Percentiles rank a stretch among this genome's conserved stretches.
Evolutionary conservation across 768 basidiomycete species (phyloP).

Genomic region (Boletus pseudo-olivaceus): DNA sequence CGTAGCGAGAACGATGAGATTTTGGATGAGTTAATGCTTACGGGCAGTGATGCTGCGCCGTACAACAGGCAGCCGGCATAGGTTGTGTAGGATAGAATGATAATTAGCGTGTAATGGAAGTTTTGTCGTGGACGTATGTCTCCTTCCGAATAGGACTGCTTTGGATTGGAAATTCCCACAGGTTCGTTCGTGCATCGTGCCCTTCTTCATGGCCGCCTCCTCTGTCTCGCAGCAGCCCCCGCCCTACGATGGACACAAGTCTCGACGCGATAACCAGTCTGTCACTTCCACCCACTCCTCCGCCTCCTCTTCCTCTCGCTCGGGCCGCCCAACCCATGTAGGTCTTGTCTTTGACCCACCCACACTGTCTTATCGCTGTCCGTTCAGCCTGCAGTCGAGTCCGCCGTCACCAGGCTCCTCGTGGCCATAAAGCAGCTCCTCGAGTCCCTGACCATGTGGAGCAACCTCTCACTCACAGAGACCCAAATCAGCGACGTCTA

Average conservation of each 20-base stretch:
- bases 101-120: background rate
- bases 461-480: constrained; percentile 66
- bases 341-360: constrained; percentile 7
- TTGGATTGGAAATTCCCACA: constrained; percentile 17
- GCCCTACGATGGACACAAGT: constrained; percentile 35
- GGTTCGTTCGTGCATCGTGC: background rate
- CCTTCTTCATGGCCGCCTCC: constrained; percentile 21
- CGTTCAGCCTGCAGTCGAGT: constrained; percentile 74
- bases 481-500: constrained; percentile 92
- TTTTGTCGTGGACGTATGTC: background rate
- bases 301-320: constrained; percentile 22
- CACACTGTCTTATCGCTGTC: background rate
- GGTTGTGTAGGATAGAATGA: background rate
- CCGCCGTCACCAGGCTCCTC: constrained; percentile 86
- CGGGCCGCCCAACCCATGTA: constrained; percentile 24
- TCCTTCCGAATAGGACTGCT: background rate
- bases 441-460: constrained; percentile 86
- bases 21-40: constrained; percentile 59
- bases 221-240: constrained; percentile 17
- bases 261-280: constrained; percentile 53
- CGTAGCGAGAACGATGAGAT: constrained; percentile 69
- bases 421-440: constrained; percentile 95
- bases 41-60: constrained; percentile 46
- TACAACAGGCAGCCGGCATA: constrained; percentile 13
- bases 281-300: constrained; percentile 46